phyloP scores from a whole-genome alignment of 2,329 filamentous ascomycete genomes.

The Colletotrichum gigasporum region DNA sequence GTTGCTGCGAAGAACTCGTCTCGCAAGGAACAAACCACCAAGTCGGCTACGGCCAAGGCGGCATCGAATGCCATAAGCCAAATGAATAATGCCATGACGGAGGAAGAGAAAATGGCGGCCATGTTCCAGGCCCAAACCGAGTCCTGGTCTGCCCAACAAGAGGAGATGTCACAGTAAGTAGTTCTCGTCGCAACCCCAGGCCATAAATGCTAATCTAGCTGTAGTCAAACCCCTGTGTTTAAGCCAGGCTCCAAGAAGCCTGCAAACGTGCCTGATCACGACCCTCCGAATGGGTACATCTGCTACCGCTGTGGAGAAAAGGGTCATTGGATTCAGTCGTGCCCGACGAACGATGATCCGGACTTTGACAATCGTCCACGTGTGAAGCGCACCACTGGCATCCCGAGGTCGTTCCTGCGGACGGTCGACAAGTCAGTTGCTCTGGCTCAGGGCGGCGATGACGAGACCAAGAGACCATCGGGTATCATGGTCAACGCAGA shows the following conservation, averaged over 20 bases:
- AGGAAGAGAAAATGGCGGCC: constrained; percentile 92
- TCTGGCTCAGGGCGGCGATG: constrained; percentile 77
- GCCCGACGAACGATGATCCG: constrained; percentile 97
- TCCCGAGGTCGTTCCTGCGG: constrained; percentile 93
- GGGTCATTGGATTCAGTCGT: constrained; percentile 99
- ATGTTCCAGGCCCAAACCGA: constrained; percentile 91
- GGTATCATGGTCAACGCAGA: constrained; percentile 98
- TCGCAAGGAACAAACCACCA: constrained; percentile 70
- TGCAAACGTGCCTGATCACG: constrained; percentile 86
- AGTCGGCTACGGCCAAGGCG: constrained; percentile 65
- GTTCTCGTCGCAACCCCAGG: not conserved
- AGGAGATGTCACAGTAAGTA: constrained; percentile 85
- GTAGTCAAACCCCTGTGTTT: constrained; percentile 68
- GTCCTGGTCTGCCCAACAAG: constrained; percentile 92
- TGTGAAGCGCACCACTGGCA: constrained; percentile 96
- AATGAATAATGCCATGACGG: constrained; percentile 83
- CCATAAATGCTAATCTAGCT: constrained; percentile 42
- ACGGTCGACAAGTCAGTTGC: constrained; percentile 92
- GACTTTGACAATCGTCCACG: constrained; percentile 93
- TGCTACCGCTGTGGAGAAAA: constrained; percentile 97
- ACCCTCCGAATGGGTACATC: constrained; percentile 91
- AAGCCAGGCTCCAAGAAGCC: constrained; percentile 72
- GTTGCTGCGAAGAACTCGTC: constrained; percentile 84
- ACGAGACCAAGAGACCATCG: constrained; percentile 82
- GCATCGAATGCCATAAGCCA: constrained; percentile 67